Evolutionary conservation across 1,284 basidiomycete species (phyloP).

Genomic region (Malassezia arunalokei): DNA sequence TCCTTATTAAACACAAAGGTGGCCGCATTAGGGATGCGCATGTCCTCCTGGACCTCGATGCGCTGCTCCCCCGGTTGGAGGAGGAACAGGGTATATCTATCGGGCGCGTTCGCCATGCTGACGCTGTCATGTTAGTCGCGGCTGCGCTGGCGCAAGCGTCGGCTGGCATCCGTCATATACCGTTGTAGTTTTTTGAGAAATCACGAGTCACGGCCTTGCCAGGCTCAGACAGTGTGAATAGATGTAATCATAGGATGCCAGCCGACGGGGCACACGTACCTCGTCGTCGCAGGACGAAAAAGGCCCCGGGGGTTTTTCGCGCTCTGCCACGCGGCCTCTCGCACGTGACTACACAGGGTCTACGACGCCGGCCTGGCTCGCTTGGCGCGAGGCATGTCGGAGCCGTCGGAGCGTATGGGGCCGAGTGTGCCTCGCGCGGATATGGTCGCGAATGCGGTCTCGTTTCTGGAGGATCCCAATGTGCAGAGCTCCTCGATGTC

Average conservation of each 20-base stretch:
- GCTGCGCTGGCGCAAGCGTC: background rate
- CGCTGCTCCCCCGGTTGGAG: slow-evolving; percentile 83
- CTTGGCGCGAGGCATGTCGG: background rate
- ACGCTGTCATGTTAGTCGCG: background rate
- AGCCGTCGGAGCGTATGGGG: background rate
- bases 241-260: slow-evolving; percentile 29
- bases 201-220: slow-evolving; percentile 17
- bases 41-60: slow-evolving; percentile 82
- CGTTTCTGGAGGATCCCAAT: slow-evolving; percentile 49
- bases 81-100: slow-evolving; percentile 79
- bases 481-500: slow-evolving; percentile 60
- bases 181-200: slow-evolving; percentile 44
- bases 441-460: slow-evolving; percentile 37
- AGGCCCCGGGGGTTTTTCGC: too few species aligned
- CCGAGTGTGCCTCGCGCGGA: slow-evolving; percentile 22
- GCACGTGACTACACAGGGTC: too few species aligned
- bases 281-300: too few species aligned
- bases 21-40: slow-evolving; percentile 90
- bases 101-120: slow-evolving; percentile 62
- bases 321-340: too few species aligned
- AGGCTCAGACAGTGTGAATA: slow-evolving; percentile 42
- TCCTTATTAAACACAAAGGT: slow-evolving; percentile 88
- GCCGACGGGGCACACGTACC: background rate
- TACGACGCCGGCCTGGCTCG: too few species aligned
- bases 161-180: slow-evolving; percentile 33